Conservation (phyloP, 768 basidiomycete species). For the Nidularia sp. region DNA sequence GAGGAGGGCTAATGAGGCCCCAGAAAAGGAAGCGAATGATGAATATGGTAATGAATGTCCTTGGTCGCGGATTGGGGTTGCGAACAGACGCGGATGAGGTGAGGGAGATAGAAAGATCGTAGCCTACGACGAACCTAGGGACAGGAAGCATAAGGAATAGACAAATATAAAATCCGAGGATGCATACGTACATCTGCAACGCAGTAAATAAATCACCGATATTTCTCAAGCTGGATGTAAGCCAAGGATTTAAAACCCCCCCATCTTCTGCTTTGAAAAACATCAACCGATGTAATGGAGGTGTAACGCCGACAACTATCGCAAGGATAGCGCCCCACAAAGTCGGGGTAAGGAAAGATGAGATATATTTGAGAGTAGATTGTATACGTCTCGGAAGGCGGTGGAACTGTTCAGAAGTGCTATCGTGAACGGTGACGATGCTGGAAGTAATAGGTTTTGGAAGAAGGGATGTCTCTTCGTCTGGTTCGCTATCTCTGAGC, state of each 20-base stretch:
- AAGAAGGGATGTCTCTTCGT: not conserved
- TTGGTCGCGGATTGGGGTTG: slow-evolving; percentile 1
- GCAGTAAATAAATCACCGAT: slow-evolving; percentile 5
- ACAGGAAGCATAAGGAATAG: not conserved
- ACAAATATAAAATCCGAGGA: not conserved
- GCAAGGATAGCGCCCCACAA: slow-evolving; percentile 6
- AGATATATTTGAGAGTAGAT: not conserved
- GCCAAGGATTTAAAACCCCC: slow-evolving; percentile 5
- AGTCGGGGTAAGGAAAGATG: slow-evolving; percentile 1
- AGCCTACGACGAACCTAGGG: slow-evolving; percentile 6
- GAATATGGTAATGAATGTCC: slow-evolving; percentile 1
- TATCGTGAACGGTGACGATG: not conserved
- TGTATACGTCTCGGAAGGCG: not conserved
- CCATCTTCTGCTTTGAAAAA: slow-evolving; percentile 4
- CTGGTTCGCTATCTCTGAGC: not conserved
- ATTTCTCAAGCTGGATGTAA: slow-evolving; percentile 5
- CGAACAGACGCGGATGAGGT: not conserved
- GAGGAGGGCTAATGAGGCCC: slow-evolving; percentile 3
- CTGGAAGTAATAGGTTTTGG: not conserved
- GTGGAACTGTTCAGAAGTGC: not conserved
- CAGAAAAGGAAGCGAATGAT: slow-evolving; percentile 3
- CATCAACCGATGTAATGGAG: slow-evolving; percentile 1
- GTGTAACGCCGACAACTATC: not conserved
- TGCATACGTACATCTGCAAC: slow-evolving; percentile 3
- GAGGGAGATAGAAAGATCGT: slow-evolving; percentile 5